Evolutionary conservation across 768 basidiomycete genomes (phyloP).

Genomic region (Mycena capillaripes): DNA sequence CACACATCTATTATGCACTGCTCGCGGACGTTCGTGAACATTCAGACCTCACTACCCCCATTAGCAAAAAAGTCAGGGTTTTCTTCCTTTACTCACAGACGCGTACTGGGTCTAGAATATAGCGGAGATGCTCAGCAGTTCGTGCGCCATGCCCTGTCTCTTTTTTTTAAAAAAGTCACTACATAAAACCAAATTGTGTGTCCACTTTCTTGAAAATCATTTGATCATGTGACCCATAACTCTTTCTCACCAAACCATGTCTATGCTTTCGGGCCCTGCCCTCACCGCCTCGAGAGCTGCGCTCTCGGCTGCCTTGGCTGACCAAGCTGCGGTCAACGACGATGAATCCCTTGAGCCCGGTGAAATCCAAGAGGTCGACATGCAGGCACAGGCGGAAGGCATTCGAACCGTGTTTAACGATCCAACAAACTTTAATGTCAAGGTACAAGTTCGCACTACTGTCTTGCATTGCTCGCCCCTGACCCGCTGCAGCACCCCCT

Average conservation of each 20-base stretch:
- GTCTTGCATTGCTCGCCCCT: slow-evolving; percentile 2
- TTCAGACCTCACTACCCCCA: background rate
- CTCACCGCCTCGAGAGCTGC: slow-evolving; percentile 87
- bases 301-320: slow-evolving; percentile 79
- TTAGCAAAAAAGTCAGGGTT: background rate
- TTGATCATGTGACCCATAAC: slow-evolving; percentile 37
- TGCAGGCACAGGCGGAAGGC: slow-evolving; percentile 85
- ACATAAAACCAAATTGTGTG: too few relatives aligned
- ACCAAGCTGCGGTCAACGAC: slow-evolving; percentile 58
- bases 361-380: slow-evolving; percentile 89
- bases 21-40: too few relatives aligned
- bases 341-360: slow-evolving; percentile 75
- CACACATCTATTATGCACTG: too few relatives aligned
- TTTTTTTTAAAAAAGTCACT: too few relatives aligned
- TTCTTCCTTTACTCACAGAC: background rate
- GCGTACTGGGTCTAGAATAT: background rate
- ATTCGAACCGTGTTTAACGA: slow-evolving; percentile 96
- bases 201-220: too few relatives aligned
- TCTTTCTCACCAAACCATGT: slow-evolving; percentile 39
- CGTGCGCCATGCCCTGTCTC: too few relatives aligned
- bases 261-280: slow-evolving; percentile 68
- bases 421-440: slow-evolving; percentile 95
- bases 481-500: slow-evolving; percentile 82
- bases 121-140: too few relatives aligned
- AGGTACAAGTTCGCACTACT: slow-evolving; percentile 62